Percentiles rank a stretch among this genome's conserved stretches.
These are phyloP conservation scores for Trichoderma pleuroti DNA, from an alignment of 2,329 filamentous ascomycete genomes.

Conservation along the genomic window DNA sequence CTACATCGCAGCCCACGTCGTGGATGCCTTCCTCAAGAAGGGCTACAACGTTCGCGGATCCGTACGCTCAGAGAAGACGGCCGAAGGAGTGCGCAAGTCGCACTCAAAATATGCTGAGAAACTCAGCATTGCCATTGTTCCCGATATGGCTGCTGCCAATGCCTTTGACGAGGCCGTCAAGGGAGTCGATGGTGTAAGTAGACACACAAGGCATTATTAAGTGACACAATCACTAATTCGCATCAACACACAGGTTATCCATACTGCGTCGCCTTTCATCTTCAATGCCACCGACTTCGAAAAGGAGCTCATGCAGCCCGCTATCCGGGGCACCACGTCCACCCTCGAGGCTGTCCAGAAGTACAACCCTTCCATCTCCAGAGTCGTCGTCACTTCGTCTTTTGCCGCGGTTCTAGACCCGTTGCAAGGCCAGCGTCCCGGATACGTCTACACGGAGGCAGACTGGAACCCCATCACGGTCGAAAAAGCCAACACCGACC, in stretches of 20 bases:
- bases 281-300: background rate
- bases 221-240: rapidly evolving
- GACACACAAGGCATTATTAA: background rate
- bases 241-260: background rate
- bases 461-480: background rate
- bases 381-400: background rate
- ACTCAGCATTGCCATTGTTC: background rate
- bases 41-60: background rate
- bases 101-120: background rate
- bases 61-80: background rate
- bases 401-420: background rate
- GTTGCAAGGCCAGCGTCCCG: background rate
- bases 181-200: background rate
- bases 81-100: background rate
- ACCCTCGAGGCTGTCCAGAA: background rate
- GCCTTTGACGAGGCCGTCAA: background rate
- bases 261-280: background rate
- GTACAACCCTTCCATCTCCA: background rate
- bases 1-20: background rate
- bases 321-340: background rate
- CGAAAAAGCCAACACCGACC: background rate
- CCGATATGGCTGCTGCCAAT: background rate
- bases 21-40: background rate
- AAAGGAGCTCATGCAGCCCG: background rate
- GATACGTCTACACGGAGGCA: background rate